These are phyloP conservation scores for Volvox africanus DNA, from an alignment of 139 green algal genomes.

Conservation along the genomic window DNA sequence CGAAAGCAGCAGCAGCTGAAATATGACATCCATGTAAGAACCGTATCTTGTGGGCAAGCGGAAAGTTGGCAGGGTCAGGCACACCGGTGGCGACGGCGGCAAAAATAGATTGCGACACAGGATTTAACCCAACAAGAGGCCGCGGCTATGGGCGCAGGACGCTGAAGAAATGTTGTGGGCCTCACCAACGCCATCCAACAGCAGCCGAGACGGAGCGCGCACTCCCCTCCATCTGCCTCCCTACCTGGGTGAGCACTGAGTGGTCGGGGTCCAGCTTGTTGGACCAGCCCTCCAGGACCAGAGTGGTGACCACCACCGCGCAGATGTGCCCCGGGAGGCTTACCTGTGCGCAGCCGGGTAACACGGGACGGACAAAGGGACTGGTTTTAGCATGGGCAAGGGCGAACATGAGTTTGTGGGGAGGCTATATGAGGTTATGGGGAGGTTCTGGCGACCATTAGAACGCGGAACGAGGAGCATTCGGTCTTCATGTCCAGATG, in stretches of 20 bases:
- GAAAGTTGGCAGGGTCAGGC: too few species aligned
- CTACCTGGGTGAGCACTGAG: conserved; percentile 73
- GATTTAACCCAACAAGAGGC: too few species aligned
- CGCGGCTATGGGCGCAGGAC: too few species aligned
- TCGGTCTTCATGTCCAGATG: not conserved
- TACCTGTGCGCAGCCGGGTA: conserved; percentile 56
- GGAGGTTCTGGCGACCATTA: too few species aligned
- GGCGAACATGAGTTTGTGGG: not conserved
- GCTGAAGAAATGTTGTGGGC: too few species aligned
- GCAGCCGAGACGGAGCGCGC: not conserved
- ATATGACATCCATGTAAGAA: too few species aligned
- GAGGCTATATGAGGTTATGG: too few species aligned
- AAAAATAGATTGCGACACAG: too few species aligned
- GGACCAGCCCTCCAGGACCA: conserved; percentile 93
- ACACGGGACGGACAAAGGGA: not conserved
- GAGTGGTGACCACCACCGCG: conserved; percentile 87
- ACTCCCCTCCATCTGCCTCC: not conserved
- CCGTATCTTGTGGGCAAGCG: too few species aligned
- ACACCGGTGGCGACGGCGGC: too few species aligned
- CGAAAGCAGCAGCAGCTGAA: too few species aligned
- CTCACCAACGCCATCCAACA: too few species aligned
- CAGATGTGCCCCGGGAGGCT: conserved; percentile 89
- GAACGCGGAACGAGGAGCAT: not conserved
- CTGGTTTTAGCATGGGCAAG: not conserved
- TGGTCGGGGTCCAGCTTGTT: conserved; percentile 79